These are phyloP conservation scores for Eucalyptus cloeziana DNA, from an alignment of 345 rosid species.

Conservation along the genomic window DNA sequence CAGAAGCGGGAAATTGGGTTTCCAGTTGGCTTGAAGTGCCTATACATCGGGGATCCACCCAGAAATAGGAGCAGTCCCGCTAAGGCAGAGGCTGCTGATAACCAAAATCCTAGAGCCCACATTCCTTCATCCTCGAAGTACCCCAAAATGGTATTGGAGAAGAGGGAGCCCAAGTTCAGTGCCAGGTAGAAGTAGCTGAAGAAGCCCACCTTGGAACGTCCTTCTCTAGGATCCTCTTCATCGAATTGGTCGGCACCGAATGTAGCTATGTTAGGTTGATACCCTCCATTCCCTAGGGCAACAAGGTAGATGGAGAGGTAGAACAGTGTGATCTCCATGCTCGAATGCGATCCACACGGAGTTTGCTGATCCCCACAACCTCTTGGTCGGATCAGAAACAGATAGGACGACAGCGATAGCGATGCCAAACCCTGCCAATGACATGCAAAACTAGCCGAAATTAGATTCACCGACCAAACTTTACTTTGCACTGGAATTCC, in stretches of 20 bases:
- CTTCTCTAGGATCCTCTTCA: slow-evolving; percentile 82
- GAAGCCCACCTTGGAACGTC: slow-evolving; percentile 72
- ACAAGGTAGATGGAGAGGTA: slow-evolving; percentile 83
- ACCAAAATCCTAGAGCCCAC: slow-evolving; percentile 99
- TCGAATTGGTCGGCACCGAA: slow-evolving; percentile 98
- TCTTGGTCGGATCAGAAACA: slow-evolving; percentile 67
- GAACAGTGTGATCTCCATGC: slow-evolving; percentile 51
- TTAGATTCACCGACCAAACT: background rate
- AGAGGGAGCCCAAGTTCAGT: slow-evolving; percentile 87
- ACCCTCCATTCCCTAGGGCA: slow-evolving; percentile 94
- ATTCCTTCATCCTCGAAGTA: slow-evolving; percentile 87
- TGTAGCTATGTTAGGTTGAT: slow-evolving; percentile 95
- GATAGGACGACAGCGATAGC: slow-evolving; percentile 61
- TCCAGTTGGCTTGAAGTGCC: slow-evolving; percentile 84
- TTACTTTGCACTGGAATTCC: background rate
- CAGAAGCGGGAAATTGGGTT: slow-evolving; percentile 79
- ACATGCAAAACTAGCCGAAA: background rate
- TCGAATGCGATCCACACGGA: slow-evolving; percentile 69
- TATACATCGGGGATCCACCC: slow-evolving; percentile 55
- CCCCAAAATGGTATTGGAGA: slow-evolving; percentile 86
- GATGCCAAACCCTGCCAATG: slow-evolving; percentile 57
- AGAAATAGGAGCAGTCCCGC: slow-evolving; percentile 72
- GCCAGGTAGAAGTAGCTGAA: slow-evolving; percentile 98
- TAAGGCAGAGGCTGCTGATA: slow-evolving; percentile 74
- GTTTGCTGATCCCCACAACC: slow-evolving; percentile 70